Evolutionary conservation across 2,329 filamentous ascomycete genomes (phyloP), one percentile per base, ranked within the genome.

Genomic region (Rhexocercosporidium sp.): DNA sequence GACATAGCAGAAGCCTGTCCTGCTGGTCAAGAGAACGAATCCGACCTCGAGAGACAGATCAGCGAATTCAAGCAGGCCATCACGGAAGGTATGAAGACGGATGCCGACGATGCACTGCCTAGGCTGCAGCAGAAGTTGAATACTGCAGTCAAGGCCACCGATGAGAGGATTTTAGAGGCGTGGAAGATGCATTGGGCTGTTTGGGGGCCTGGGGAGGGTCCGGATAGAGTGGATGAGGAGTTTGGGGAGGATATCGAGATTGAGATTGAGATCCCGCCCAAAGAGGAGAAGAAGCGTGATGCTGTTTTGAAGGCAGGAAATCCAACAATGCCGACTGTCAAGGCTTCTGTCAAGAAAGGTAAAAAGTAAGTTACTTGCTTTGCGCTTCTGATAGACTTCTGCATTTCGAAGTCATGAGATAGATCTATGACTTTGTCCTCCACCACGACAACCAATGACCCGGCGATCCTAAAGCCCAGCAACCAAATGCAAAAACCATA

Each of bases 131-230:
- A 56, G 49, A 68, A 65, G 61, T 39, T 65, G 11, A 25, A 49
- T 11, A 41, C 67, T 29, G 66, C 65, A 6, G 59, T 70, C 8
- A 39, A 57, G 51, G 51, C 47, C 9, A 62, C 63, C 37, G 67
- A 72, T 56, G 39, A 63, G 20, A 68, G 67, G 31, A 66, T 70
- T 27, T 34, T 66, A n/a, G 59, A 65, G 25, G 71, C 67, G 16
- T 75, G 72, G 72, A 49, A 66, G 46, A 51, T 62, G 41, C 68
- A 73, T 64, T 76, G 73, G 73, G 73, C 64, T 11, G 69, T 75
- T 31, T 76, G 73, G 75, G 75, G 73, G 8, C 62, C 66, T 2
- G 57, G 49, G 18, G 66, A 62, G 7, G 66, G 66, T 5, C 61
- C 66, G 8, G 39, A 62, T 9, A 47, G 34, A 29, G 31, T 14